A percentile compares a stretch with the other conserved stretches of the same genome.
phyloP scores from a whole-genome alignment of 495 filamentous ascomycete species.

The Filosporella fistucella region DNA sequence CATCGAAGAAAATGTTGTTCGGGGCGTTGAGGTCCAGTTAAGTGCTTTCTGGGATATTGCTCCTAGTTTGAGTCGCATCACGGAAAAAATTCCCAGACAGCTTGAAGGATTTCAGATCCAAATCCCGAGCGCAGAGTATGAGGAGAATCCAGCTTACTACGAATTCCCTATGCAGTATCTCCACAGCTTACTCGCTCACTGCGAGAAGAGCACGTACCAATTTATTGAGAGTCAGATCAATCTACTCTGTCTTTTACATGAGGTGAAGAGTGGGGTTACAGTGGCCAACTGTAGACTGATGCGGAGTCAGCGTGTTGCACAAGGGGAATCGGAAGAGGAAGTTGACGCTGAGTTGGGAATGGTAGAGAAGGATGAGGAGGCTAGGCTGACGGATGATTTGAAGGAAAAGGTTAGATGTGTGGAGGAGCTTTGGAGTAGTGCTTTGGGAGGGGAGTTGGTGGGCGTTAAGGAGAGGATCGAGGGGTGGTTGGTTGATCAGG shows the following conservation, averaged over 20 bases:
- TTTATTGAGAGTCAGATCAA: conserved; percentile 96
- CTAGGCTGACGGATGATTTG: conserved; percentile 71
- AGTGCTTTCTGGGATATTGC: conserved; percentile 98
- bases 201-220: conserved; percentile 88
- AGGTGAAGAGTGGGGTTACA: conserved; percentile 78
- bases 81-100: conserved; percentile 65
- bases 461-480: conserved; percentile 53
- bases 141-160: conserved; percentile 79
- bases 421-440: conserved; percentile 74
- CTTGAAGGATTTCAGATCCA: conserved; percentile 45
- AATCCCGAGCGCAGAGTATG: conserved; percentile 71
- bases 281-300: conserved; percentile 52
- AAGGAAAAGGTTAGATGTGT: conserved; percentile 88
- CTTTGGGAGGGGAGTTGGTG: conserved; percentile 44
- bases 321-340: conserved; percentile 46
- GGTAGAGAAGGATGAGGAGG: conserved; percentile 60
- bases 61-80: conserved; percentile 66
- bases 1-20: conserved; percentile 78
- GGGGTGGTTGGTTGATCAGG: conserved; percentile 59
- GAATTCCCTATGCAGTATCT: conserved; percentile 84
- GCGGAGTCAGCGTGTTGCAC: conserved; percentile 51
- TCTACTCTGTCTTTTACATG: conserved; percentile 86
- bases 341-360: conserved; percentile 53
- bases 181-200: conserved; percentile 74
- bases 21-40: conserved; percentile 86